Base-by-base conservation (phyloP, 371 early-diverging fungal genomes). In the Nematocida displodere region DNA sequence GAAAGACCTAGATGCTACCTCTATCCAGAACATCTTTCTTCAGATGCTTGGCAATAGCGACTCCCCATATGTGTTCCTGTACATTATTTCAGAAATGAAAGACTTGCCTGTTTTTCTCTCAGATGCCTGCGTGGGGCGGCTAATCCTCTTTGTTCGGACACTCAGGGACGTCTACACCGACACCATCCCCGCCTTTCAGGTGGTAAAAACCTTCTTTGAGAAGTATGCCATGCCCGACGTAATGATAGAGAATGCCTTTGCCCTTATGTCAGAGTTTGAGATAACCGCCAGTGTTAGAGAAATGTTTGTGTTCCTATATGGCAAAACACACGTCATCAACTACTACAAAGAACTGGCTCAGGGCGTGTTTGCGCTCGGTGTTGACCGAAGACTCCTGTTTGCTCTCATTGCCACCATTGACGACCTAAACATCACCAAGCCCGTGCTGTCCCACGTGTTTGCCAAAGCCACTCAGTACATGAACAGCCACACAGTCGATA, bases 261-360 rank as follows among this genome's bases (percentile, higher is more conserved):
- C 22, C 17, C 28, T 71, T 15, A 24, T 71, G 4, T 39, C 46
- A n/a, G 47, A 71, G 52, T 15, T 71, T 22, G 22, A 42, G 20
- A 26, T 26, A 20, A 37, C 22, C 5, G 24, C 29, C 17, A 29
- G 31, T 13, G 39, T 20, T 2, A 31, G 62, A 15, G 22, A 34
- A 5, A 13, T 62, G 2, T 29, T 71, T 2, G 50, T 71, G 29
- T 31, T 28, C 13, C 4, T 71, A 11, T 71, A 46, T 42, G 75
- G 75, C 13, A 59, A 49, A 34, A 34, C 50, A n/a, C 75, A 71
- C 7, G 34, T 71, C 36, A 34, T 71, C 17, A 62, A 50, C 31
- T 71, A 71, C 54, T 71, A 71, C 42, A 58, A 58, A 39, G 75
- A 71, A 34, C n/a, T 71, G 3, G 13, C 17, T 24, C 61, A 29